phyloP scores from a whole-genome alignment of 2,329 filamentous ascomycete species.

The Colletotrichum sp. region DNA sequence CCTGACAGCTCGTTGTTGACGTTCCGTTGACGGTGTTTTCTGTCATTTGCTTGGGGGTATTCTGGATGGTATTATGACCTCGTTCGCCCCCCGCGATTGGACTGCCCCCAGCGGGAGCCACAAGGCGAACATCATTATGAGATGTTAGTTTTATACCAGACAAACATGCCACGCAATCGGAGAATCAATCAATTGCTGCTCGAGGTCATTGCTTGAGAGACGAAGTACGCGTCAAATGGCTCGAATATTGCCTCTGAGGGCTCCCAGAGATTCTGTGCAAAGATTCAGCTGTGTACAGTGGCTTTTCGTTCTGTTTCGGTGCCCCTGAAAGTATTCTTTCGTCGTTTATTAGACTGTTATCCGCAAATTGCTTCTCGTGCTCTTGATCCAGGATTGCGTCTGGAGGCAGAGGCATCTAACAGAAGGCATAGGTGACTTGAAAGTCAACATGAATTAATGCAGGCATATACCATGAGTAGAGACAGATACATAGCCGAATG shows the following conservation, averaged over 20 bases:
- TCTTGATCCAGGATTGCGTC: too few species aligned
- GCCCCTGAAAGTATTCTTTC: too few species aligned
- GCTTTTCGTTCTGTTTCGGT: too few species aligned
- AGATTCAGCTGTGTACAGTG: too few species aligned
- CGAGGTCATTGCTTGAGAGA: too few species aligned
- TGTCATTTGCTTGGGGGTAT: neutral
- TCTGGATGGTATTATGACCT: neutral
- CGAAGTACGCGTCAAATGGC: too few species aligned
- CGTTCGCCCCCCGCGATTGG: neutral
- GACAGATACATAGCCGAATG: neutral
- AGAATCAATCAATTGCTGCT: fast-evolving
- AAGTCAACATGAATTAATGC: neutral
- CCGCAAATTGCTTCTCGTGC: too few species aligned
- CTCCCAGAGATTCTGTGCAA: too few species aligned
- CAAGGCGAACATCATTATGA: fast-evolving
- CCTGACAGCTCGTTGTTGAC: neutral
- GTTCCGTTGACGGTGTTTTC: neutral
- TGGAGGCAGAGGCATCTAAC: too few species aligned
- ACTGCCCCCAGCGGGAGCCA: fast-evolving
- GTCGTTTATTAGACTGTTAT: too few species aligned
- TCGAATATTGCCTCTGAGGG: too few species aligned
- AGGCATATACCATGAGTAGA: neutral
- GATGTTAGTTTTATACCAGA: neutral
- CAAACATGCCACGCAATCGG: neutral
- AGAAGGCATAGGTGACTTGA: too few species aligned